A percentile compares a stretch with the other conserved stretches of the same genome.
Conservation (phyloP, 345 rosid species). For the Combretum micranthum region DNA sequence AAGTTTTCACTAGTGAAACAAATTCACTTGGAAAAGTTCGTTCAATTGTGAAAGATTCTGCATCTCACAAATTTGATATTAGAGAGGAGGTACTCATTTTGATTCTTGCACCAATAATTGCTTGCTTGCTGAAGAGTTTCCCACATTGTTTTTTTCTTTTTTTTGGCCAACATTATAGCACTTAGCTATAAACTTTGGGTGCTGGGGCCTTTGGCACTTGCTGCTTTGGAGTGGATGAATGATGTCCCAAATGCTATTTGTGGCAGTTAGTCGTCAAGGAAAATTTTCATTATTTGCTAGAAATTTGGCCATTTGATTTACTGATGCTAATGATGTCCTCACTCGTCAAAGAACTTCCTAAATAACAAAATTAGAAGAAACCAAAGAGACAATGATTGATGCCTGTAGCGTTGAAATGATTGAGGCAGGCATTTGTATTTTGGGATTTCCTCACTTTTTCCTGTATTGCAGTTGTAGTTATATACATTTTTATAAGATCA, state of each 20-base stretch:
- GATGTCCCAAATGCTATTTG: slow-evolving; percentile 1
- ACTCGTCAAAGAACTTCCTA: too few relatives aligned
- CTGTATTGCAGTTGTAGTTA: too few relatives aligned
- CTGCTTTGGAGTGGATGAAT: neutral
- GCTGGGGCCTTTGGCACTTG: neutral
- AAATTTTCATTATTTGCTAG: neutral
- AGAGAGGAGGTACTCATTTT: slow-evolving; percentile 71
- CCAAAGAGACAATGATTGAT: neutral
- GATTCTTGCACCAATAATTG: neutral
- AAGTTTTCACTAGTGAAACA: slow-evolving; percentile 45
- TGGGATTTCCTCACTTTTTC: too few relatives aligned
- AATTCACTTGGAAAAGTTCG: slow-evolving; percentile 39
- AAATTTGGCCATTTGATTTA: neutral
- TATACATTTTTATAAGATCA: too few relatives aligned
- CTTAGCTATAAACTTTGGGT: slow-evolving; percentile 1
- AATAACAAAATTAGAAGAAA: too few relatives aligned
- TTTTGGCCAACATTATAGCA: too few relatives aligned
- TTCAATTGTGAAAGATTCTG: slow-evolving; percentile 69
- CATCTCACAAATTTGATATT: slow-evolving; percentile 75
- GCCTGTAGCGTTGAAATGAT: too few relatives aligned
- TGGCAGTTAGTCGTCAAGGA: neutral
- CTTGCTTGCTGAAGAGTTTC: slow-evolving; percentile 2
- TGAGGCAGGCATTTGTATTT: too few relatives aligned
- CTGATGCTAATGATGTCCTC: too few relatives aligned
- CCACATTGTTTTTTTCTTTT: too few relatives aligned